These are phyloP conservation scores for Phalaenopsis equestris DNA, from an alignment of 106 monocot genomes.

Conservation along the genomic window DNA sequence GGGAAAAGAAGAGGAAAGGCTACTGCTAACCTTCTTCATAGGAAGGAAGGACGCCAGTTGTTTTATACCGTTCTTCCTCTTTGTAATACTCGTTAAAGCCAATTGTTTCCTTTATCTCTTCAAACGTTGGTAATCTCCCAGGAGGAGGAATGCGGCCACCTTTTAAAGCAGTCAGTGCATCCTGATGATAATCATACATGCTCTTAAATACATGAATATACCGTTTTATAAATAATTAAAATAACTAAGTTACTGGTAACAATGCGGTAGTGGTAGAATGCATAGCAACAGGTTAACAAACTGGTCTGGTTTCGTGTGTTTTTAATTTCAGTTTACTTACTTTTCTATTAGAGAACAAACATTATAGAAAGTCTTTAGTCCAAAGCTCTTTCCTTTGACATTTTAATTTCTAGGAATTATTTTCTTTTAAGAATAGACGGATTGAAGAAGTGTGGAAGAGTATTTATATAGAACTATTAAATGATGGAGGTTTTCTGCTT, in stretches of 20 bases:
- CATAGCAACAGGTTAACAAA: background rate
- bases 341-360: too few relatives aligned
- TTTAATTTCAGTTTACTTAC: background rate
- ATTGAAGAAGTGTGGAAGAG: too few relatives aligned
- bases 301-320: background rate
- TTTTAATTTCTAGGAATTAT: too few relatives aligned
- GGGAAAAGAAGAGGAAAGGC: background rate
- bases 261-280: background rate
- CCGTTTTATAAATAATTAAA: background rate
- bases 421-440: too few relatives aligned
- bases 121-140: conserved; percentile 77
- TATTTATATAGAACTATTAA: too few relatives aligned
- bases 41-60: conserved; percentile 20
- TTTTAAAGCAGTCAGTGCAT: conserved; percentile 86
- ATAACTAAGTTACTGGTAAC: background rate
- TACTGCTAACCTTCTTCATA: background rate
- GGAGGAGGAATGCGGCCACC: conserved; percentile 87
- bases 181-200: conserved; percentile 32
- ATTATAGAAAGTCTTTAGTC: too few relatives aligned
- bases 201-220: background rate
- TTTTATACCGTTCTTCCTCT: conserved; percentile 73
- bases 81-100: conserved; percentile 90
- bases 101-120: conserved; percentile 79
- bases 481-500: too few relatives aligned
- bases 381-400: too few relatives aligned